phyloP scores from a whole-genome alignment of 768 basidiomycete genomes.

The Pisolithus sp. region DNA sequence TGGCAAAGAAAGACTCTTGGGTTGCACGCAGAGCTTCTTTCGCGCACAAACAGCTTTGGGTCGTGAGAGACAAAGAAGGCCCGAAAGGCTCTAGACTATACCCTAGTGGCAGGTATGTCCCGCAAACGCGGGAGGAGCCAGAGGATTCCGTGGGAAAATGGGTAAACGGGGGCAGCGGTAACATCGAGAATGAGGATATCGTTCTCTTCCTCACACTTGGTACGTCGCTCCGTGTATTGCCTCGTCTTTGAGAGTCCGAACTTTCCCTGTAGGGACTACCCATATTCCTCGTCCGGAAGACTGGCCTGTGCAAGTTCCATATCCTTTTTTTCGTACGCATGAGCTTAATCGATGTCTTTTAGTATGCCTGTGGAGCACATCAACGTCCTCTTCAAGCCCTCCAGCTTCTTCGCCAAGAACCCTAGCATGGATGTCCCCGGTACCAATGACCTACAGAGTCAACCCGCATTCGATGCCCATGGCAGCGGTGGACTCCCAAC shows the following conservation, averaged over 20 bases:
- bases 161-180: conserved; percentile 54
- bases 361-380: conserved; percentile 83
- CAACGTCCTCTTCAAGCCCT: conserved; percentile 69
- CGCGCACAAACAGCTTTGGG: conserved; percentile 71
- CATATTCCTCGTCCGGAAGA: conserved; percentile 85
- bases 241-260: not conserved
- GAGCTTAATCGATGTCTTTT: conserved; percentile 1
- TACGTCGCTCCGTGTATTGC: conserved; percentile 19
- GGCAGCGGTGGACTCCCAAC: conserved; percentile 10
- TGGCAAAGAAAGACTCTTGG: conserved; percentile 63
- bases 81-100: conserved; percentile 58
- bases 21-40: conserved; percentile 67
- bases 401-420: conserved; percentile 79
- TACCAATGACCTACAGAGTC: conserved; percentile 55
- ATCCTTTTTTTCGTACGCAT: not conserved
- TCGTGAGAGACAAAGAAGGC: conserved; percentile 67
- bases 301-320: conserved; percentile 69
- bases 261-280: conserved; percentile 46
- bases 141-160: conserved; percentile 69
- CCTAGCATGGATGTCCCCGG: conserved; percentile 88
- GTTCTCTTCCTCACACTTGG: conserved; percentile 74
- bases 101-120: conserved; percentile 84
- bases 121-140: conserved; percentile 68
- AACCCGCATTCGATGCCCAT: conserved; percentile 45
- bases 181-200: conserved; percentile 71